Conservation (phyloP, 192 early-diverging fungal species). For the Chytriomyces sp. region DNA sequence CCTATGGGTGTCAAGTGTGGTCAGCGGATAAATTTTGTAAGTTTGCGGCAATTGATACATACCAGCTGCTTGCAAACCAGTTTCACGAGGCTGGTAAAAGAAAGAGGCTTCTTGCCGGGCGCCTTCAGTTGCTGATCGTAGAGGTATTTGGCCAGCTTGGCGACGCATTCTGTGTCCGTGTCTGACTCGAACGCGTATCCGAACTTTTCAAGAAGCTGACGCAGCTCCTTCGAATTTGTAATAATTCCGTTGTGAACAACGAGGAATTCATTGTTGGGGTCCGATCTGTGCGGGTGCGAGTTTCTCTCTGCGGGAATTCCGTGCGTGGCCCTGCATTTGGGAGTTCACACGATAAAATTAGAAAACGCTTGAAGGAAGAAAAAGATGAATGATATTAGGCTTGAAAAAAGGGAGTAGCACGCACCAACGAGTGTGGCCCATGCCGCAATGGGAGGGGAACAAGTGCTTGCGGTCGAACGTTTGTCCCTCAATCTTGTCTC, state of each 20-base stretch:
- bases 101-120: slow-evolving; percentile 39
- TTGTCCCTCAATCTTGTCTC: slow-evolving; percentile 50
- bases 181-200: slow-evolving; percentile 84
- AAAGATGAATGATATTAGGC: too few species aligned
- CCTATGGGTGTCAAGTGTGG: slow-evolving; percentile 33
- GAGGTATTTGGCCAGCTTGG: slow-evolving; percentile 67
- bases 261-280: slow-evolving; percentile 62
- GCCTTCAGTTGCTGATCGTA: slow-evolving; percentile 59
- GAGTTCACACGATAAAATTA: background rate
- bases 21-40: slow-evolving; percentile 3
- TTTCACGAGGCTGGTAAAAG: slow-evolving; percentile 61
- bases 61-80: slow-evolving; percentile 65
- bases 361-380: too few species aligned
- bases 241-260: slow-evolving; percentile 73
- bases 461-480: slow-evolving; percentile 65
- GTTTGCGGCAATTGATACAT: too few species aligned
- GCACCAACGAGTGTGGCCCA: slow-evolving; percentile 67
- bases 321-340: slow-evolving; percentile 59
- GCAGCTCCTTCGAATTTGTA: slow-evolving; percentile 65
- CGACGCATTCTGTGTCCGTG: slow-evolving; percentile 67
- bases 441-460: slow-evolving; percentile 50
- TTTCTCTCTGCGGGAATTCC: slow-evolving; percentile 61
- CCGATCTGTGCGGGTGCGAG: slow-evolving; percentile 66
- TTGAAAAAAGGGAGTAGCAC: background rate
- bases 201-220: slow-evolving; percentile 61